Evolutionary conservation across 768 basidiomycete species (phyloP), one percentile per base, ranked within the genome.

Genomic region (Crassisporium funariophilum): DNA sequence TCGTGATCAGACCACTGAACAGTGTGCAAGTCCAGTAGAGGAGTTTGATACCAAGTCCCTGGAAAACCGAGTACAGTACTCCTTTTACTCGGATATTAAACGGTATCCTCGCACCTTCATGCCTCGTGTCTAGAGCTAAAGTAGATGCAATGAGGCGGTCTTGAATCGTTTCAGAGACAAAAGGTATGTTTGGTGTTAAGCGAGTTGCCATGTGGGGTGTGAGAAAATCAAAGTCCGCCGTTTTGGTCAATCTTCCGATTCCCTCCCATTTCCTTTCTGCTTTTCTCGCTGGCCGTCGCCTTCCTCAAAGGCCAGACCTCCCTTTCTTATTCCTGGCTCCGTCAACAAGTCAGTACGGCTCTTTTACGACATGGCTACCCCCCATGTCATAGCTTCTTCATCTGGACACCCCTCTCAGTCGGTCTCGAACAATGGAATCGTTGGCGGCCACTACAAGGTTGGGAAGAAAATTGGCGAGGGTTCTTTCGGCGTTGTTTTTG

Each of bases 381-480:
- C 88, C 53, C 88, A 91, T 74, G 86, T 90, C 65, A 86, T 91
- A 56, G 82, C 88, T 39, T 87, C 88, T 31, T 88, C 87, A 49
- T 86, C 84, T 37, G 72, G 82, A 35, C 85, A 87, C 67, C 83
- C 80, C 41, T 77, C 82, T 13, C 81, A 82, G 60, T 76, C 82
- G 37, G 71, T 81, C 38, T 75, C 79, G 22, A 84, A 81, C 31
- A 87, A 83, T 67, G 82, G 86, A 58, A 81, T 91, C 65, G 85
- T 91, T 48, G 88, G 88, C 34, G 83, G 76, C 59, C 82, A 89
- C 65, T 91, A 82, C 64, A 80, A 89, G 53, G 94, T 98, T 41
- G 95, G 95, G 41, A 94, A 95, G 80, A 98, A 98, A 83, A 95
- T 98, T 66, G 95, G 95, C 38, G 95, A 99, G 72, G 95, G 95